Percentiles rank a stretch among this genome's conserved stretches.
Conservation (phyloP, 805 yeast genomes). For the Kodamaea neixiangensis region DNA sequence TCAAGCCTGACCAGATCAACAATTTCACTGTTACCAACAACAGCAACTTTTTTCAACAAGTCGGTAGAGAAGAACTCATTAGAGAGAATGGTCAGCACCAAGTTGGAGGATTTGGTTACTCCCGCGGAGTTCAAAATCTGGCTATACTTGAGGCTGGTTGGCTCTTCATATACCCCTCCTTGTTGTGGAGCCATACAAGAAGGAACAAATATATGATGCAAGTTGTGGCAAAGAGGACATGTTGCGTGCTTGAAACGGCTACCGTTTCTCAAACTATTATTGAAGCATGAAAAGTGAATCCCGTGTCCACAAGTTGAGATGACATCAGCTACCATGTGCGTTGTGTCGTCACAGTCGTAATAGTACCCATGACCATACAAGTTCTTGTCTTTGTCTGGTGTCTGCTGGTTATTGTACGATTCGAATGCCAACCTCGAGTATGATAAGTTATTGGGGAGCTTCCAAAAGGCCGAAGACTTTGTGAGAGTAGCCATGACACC, state of each 20-base stretch:
- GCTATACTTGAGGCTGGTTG: neutral
- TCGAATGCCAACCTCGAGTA: constrained; percentile 23
- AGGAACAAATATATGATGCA: constrained; percentile 48
- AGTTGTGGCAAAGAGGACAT: constrained; percentile 54
- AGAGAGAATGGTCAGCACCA: constrained; percentile 19
- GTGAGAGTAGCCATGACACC: constrained; percentile 59
- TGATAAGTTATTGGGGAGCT: constrained; percentile 31
- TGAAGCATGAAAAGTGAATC: constrained; percentile 50
- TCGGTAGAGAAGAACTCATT: constrained; percentile 5
- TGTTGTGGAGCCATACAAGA: constrained; percentile 23
- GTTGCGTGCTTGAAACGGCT: constrained; percentile 26
- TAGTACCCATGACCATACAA: constrained; percentile 20
- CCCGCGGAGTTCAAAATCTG: neutral
- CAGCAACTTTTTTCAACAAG: constrained; percentile 1
- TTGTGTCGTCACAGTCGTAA: constrained; percentile 21
- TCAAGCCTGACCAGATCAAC: neutral
- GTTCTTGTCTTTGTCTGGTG: constrained; percentile 14
- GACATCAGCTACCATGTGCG: constrained; percentile 22
- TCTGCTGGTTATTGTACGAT: constrained; percentile 24
- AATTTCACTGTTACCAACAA: neutral
- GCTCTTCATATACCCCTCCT: neutral
- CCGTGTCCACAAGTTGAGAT: constrained; percentile 55
- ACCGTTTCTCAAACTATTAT: constrained; percentile 21
- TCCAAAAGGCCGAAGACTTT: constrained; percentile 52
- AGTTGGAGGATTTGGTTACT: neutral